These are phyloP conservation scores for Lophium mytilinum DNA, from an alignment of 495 filamentous ascomycete genomes.

Conservation along the genomic window DNA sequence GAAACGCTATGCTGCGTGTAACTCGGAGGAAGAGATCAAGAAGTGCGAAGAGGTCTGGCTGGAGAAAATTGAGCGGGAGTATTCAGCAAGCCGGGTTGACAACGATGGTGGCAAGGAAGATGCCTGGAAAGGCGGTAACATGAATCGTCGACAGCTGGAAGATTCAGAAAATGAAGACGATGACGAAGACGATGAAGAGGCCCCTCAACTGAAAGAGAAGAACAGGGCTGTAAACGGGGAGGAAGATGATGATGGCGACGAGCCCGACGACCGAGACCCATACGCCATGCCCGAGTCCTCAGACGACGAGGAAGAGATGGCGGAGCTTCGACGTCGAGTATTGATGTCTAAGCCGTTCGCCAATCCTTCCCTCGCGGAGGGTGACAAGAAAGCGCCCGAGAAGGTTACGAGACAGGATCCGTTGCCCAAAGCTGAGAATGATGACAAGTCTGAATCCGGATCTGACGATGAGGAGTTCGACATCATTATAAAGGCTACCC, in stretches of 20 bases:
- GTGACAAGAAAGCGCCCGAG: conserved; percentile 46
- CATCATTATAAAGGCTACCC: conserved; percentile 82
- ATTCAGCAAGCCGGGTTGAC: conserved; percentile 65
- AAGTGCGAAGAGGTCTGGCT: conserved; percentile 79
- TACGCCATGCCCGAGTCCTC: conserved; percentile 69
- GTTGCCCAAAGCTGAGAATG: conserved; percentile 41
- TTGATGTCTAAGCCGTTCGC: conserved; percentile 80
- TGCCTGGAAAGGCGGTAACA: conserved; percentile 79
- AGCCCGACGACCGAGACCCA: conserved; percentile 46
- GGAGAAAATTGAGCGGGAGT: conserved; percentile 80
- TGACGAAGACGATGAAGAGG: conserved; percentile 44
- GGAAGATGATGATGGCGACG: conserved; percentile 23
- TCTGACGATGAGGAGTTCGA: conserved; percentile 53
- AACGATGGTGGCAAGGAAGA: conserved; percentile 53
- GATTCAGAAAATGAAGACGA: conserved; percentile 46
- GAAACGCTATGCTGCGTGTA: conserved; percentile 76
- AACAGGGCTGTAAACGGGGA: conserved; percentile 33
- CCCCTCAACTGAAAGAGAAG: conserved; percentile 42
- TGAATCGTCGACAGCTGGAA: conserved; percentile 55
- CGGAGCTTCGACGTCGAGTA: conserved; percentile 74
- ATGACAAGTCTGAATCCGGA: conserved; percentile 50
- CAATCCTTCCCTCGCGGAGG: conserved; percentile 50
- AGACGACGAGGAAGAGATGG: conserved; percentile 84
- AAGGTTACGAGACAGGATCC: conserved; percentile 8
- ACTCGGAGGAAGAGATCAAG: conserved; percentile 80